Conservation (phyloP, 164 flowering plant species). For the Aristolochia fimbriata region DNA sequence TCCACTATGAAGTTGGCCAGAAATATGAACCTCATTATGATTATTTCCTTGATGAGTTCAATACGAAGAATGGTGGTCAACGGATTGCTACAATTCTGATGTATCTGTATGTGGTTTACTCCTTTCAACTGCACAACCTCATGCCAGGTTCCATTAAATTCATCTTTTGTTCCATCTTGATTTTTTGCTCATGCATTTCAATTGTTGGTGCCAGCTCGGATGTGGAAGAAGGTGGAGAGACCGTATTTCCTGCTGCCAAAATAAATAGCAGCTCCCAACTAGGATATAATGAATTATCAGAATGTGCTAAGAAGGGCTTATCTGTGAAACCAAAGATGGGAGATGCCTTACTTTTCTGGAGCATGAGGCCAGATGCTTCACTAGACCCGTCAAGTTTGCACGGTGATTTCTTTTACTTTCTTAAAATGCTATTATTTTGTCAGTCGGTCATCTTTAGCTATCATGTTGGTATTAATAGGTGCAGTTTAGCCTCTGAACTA, state of each 20-base stretch:
- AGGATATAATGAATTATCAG: conserved; percentile 79
- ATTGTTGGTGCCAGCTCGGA: conserved; percentile 51
- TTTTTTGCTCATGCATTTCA: conserved; percentile 6
- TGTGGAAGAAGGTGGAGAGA: conserved; percentile 99
- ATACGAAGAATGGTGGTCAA: conserved; percentile 81
- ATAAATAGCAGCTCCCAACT: conserved; percentile 62
- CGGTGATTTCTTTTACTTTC: conserved; percentile 27
- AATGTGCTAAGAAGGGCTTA: conserved; percentile 69
- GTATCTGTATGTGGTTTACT: conserved; percentile 63
- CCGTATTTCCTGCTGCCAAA: conserved; percentile 76
- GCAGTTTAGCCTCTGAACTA: not conserved
- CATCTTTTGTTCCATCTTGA: not conserved
- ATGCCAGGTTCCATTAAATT: not conserved
- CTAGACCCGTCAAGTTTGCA: conserved; percentile 88
- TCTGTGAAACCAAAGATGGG: conserved; percentile 88
- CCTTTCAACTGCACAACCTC: not conserved
- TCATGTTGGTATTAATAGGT: too few species aligned
- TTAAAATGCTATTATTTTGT: too few species aligned
- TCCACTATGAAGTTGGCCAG: conserved; percentile 90
- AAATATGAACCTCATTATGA: conserved; percentile 90
- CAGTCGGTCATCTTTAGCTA: too few species aligned
- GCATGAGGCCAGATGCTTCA: conserved; percentile 85
- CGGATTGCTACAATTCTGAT: conserved; percentile 84
- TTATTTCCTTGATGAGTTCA: conserved; percentile 77
- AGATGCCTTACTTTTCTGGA: conserved; percentile 95